Base-by-base conservation (phyloP, 257 asterid genomes). In the Coffea eugenioides region DNA sequence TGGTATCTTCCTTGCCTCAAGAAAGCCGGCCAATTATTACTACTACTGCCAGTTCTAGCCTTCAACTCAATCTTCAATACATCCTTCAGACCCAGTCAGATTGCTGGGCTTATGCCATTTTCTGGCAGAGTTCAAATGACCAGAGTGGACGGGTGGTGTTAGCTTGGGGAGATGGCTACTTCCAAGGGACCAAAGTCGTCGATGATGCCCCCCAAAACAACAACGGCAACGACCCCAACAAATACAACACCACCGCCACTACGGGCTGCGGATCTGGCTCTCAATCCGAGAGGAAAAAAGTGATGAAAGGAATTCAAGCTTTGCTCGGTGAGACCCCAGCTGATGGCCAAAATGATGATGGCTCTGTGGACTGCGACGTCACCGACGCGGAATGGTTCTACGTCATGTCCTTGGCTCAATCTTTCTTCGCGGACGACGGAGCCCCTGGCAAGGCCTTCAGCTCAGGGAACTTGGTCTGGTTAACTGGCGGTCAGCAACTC, bases 371-470 rank as follows among this genome's bases (percentile, higher is more conserved):
- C 31, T 85, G 86, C 18, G 92, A 88, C 20, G 95, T 91, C 46
- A 84, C 89, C 13, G 97, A 94, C 46, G 89, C 92, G 0, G 98
- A 94, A 86, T 92, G 98, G 97, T 92, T 94, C 87, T 94, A 94
- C 67, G 91, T 94, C 8, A 91, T 88, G 95, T 94, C 98, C 8
- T 84, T 92, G 9, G 92, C 97, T 0, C 87, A 90, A 77, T 82
- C 95, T 2, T 88, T 90, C 79, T 64, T 90, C n/a, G 80, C 77
- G 5, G 90, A 84, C 4, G 90, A 86, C 8, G 95, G 96, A 21
- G 83, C 89, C 1, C 87, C 85, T 0, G 95, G 95, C 2, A 90
- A 89, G 86, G 94, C 97, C 56, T 92, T 84, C 25, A 82, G 82
- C 72, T 80, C 93, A 0, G 91, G 93, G 5, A 86, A 88, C 2